These are phyloP conservation scores for Multifurca ochricompacta DNA, from an alignment of 768 basidiomycete genomes.

Conservation along the genomic window DNA sequence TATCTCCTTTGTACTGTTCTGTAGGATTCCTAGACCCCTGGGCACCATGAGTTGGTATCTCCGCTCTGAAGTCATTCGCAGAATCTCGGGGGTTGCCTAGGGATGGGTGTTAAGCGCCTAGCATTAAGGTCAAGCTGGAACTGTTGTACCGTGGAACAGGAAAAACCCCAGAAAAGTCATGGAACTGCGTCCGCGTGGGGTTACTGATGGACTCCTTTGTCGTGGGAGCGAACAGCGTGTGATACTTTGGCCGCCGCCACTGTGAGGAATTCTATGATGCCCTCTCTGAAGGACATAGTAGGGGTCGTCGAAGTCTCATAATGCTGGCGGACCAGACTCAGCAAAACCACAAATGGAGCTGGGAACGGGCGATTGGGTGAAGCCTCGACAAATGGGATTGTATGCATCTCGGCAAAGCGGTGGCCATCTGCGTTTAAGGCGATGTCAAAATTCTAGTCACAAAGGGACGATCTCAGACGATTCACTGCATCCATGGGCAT, in stretches of 20 bases:
- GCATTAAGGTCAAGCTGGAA: neutral
- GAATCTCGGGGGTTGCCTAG: neutral
- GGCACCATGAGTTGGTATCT: no score
- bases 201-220: neutral
- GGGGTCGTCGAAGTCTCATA: constrained; percentile 1
- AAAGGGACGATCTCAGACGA: neutral
- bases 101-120: neutral
- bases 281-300: neutral
- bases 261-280: constrained; percentile 9
- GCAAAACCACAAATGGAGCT: constrained; percentile 2
- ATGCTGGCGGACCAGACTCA: constrained; percentile 1
- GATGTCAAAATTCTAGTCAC: neutral
- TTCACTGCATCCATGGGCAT: neutral
- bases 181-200: neutral
- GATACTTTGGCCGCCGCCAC: constrained; percentile 11
- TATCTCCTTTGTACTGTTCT: neutral
- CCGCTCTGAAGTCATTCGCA: neutral
- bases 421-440: neutral
- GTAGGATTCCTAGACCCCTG: no score
- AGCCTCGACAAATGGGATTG: constrained; percentile 6
- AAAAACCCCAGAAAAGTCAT: neutral
- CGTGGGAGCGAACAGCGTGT: neutral
- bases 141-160: neutral
- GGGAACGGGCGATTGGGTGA: neutral
- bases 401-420: neutral